phyloP scores from a whole-genome alignment of 2,329 filamentous ascomycete species.

The Penicillium sp. region DNA sequence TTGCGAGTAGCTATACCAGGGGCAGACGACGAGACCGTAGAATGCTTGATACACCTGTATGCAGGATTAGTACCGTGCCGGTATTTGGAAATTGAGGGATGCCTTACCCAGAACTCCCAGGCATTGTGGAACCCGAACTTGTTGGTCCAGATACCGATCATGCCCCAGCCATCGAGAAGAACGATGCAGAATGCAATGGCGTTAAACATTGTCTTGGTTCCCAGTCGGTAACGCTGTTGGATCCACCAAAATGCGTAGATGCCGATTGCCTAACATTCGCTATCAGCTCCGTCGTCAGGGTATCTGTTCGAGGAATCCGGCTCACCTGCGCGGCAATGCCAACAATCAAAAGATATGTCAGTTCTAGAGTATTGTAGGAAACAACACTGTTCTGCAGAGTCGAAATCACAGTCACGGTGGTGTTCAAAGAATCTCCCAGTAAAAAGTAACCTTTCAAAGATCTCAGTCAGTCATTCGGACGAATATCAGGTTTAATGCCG shows the following conservation, averaged over 20 bases:
- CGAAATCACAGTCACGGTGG: constrained; percentile 65
- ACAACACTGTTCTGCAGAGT: constrained; percentile 66
- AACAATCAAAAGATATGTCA: constrained; percentile 66
- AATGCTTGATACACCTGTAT: constrained; percentile 49
- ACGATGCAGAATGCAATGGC: constrained; percentile 61
- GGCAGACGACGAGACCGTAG: constrained; percentile 66
- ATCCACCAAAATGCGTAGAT: constrained; percentile 63
- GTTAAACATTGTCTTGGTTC: constrained; percentile 69
- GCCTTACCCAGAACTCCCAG: constrained; percentile 52
- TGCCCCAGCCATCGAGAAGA: constrained; percentile 58
- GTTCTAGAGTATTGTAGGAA: constrained; percentile 61
- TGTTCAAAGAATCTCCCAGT: constrained; percentile 68
- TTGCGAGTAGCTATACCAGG: constrained; percentile 69
- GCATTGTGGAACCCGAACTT: constrained; percentile 54
- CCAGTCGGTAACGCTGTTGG: constrained; percentile 59
- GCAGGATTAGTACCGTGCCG: neutral
- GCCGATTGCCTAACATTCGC: constrained; percentile 44
- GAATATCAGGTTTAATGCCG: neutral
- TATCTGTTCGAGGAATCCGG: neutral
- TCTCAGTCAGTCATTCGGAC: neutral
- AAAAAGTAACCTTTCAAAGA: constrained; percentile 57
- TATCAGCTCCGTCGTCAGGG: neutral
- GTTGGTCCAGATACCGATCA: constrained; percentile 58
- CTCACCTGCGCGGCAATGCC: constrained; percentile 61
- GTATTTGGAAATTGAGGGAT: neutral